Base-by-base conservation (phyloP, 306 rosid species). In the Casuarina glauca region DNA sequence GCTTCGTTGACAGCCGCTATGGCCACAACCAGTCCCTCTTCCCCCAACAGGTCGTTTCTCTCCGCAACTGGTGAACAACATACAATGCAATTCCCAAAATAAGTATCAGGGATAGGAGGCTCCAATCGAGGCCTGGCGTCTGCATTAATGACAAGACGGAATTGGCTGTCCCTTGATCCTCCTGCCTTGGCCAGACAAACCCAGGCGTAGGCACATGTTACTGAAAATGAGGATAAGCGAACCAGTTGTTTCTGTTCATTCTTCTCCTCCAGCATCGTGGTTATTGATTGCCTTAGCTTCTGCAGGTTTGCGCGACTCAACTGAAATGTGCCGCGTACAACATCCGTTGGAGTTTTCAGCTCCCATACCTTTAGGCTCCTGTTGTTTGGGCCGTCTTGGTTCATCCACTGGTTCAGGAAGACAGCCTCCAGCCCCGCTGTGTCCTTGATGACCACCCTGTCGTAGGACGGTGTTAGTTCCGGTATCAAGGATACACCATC, bases 11-110 rank as follows among this genome's bases (percentile, higher is more conserved):
- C 70, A 49, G 49, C 74, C 48, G 70, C 70, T 38, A 73, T 72
- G 0, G 62, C 78, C 9, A 2, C 71, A 2, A 54, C 5, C 10
- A 86, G 50, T n/a, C 87, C 85, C 4, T 73, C 77, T 3, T 58
- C 80, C 9, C 72, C 83, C 9, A 73, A 8, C 0, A 81, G 12
- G 3, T 10, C 39, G 2, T 69, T 74, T 13, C 72, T 78, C 41
- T 86, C 75, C 0, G 2, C 73, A 5, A 20, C 19, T 4, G 32
- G 57, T 2, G 17, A 1, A 2, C 45, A 39, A 3, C 55, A 4
- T 3, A 58, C 39, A 0, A 80, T 38, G 26, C 95, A 88, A 39
- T 88, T 88, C 0, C 92, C 92, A 57, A 88, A 84, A 70, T 88
- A 90, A 1, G 74, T 83, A 9, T 26, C 44, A 2, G 58, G 69